Base-by-base conservation (phyloP, 768 basidiomycete genomes). In the Lentinula boryana region DNA sequence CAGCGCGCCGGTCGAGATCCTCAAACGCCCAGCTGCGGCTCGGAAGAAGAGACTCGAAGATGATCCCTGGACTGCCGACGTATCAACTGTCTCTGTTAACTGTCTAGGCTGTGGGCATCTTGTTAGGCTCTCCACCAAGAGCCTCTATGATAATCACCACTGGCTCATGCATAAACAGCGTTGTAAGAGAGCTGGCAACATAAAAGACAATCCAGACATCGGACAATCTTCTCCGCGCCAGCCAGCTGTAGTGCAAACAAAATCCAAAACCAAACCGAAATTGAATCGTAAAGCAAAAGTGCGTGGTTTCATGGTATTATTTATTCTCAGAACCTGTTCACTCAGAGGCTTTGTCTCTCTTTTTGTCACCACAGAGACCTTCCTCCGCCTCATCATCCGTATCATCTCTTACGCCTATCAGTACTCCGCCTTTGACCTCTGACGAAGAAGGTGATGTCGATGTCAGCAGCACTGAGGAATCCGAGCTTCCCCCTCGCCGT, bases 71-170 rank as follows among this genome's bases (percentile, higher is more conserved):
- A 83, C 76, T 32, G 74, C 76, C 23, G 78, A 86, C 15, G 72
- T 82, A 52, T 75, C 75, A 18, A 82, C 83, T 5, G 74, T 78
- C 31, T 76, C 75, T 56, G 82, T 86, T 55, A 74, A 76, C 58
- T 88, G 87, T 72, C 75, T 72, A 63, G 77, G 78, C 56, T 89
- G 88, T 70, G 75, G 77, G 40, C 71, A 66, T 32, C 72, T 74
- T 13, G 88, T 89, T 71, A 87, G 87, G 68, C 80, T 89, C 31
- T 88, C 87, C 15, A 70, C 76, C 35, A 89, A 88, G 72, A 86
- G 84, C 69, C 76, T 76, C 21, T 89, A 80, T 65, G 88, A 89
- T 65, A 77, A 79, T 33, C 81, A 80, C 66, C 87, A 89, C 69
- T 89, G 88, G 88, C 68, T 73, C 49, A 85, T 81, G 64, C 88